Evolutionary conservation across 1,284 basidiomycete genomes (phyloP), one percentile per base, ranked within the genome.

Genomic region (Rhodotorula glutinis): DNA sequence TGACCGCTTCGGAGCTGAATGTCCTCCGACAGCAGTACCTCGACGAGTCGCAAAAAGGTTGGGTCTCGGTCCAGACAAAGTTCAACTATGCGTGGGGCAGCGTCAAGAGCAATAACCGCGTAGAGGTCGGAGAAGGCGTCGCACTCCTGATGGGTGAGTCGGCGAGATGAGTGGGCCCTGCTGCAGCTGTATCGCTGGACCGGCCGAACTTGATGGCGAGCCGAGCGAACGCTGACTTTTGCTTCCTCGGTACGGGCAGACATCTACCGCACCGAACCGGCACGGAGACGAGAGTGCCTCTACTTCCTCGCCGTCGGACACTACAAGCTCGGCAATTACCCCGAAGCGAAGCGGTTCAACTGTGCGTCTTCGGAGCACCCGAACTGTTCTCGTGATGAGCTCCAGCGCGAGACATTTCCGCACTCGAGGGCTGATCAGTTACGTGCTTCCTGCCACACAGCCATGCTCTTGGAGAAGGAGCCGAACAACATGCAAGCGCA

Each of bases 221-320:
- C n/a, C 27, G 40, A 23, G 8, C 25, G 3, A 4, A 1, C 40
- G 19, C 14, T 27, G 49, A 27, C 11, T 51, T 51, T 16, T 51
- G n/a, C 49, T 16, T 17, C 14, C 25, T 7, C 17, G 13, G 13
- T 25, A 21, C 27, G 25, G 17, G 27, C 76, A 94, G 96, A 98
- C 62, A 89, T 99, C 67, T 98, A 96, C 81, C 87, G 92, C 61
- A 84, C 87, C 3, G 94, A 97, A 70, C 88, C 95, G 16, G 81
- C 86, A 43, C 85, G 96, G 72, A 84, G 96, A 71, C 83, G 96
- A 79, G 96, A 99, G 80, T 98, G 96, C 77, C 81, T 98, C 46
- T 99, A 98, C 79, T 99, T 98, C 81, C 87, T 99, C 57, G 91
- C 92, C 1, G 83, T 98, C 17, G 96, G 96, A 0, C 89, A 98